These are phyloP conservation scores for Sarocladiaceae sp. DNA, from an alignment of 2,329 filamentous ascomycete genomes.

Conservation along the genomic window DNA sequence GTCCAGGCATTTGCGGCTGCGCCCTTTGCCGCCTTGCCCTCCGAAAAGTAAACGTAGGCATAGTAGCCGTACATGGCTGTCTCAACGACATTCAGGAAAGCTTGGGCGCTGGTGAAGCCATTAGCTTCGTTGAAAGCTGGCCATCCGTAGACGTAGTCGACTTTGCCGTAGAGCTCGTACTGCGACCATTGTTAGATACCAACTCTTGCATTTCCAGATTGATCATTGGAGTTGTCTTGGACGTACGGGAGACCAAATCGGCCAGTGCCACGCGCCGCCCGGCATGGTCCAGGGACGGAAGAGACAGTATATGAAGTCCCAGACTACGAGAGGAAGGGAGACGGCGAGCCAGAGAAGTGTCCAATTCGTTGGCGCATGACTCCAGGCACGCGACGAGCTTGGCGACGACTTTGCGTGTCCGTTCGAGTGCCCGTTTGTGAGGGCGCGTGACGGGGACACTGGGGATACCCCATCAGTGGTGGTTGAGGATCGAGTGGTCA, in stretches of 20 bases:
- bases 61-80: conserved; percentile 59
- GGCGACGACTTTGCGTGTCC: conserved; percentile 12
- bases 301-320: conserved; percentile 79
- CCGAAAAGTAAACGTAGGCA: conserved; percentile 34
- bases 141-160: conserved; percentile 81
- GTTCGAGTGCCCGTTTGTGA: conserved; percentile 14
- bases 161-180: conserved; percentile 73
- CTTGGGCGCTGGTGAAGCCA: conserved; percentile 78
- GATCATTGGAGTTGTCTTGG: neutral
- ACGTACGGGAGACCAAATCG: conserved; percentile 59
- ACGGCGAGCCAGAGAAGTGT: conserved; percentile 67
- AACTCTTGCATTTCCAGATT: neutral
- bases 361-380: conserved; percentile 39
- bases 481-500: conserved; percentile 32
- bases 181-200: neutral
- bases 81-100: conserved; percentile 64
- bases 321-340: conserved; percentile 73
- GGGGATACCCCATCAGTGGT: conserved; percentile 24
- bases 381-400: conserved; percentile 23
- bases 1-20: neutral
- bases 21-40: conserved; percentile 12
- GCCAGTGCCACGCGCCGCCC: conserved; percentile 66
- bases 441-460: conserved; percentile 16
- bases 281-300: conserved; percentile 79
- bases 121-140: conserved; percentile 62